phyloP scores from a whole-genome alignment of 2,329 filamentous ascomycete genomes.

The Aschersonia sp. region DNA sequence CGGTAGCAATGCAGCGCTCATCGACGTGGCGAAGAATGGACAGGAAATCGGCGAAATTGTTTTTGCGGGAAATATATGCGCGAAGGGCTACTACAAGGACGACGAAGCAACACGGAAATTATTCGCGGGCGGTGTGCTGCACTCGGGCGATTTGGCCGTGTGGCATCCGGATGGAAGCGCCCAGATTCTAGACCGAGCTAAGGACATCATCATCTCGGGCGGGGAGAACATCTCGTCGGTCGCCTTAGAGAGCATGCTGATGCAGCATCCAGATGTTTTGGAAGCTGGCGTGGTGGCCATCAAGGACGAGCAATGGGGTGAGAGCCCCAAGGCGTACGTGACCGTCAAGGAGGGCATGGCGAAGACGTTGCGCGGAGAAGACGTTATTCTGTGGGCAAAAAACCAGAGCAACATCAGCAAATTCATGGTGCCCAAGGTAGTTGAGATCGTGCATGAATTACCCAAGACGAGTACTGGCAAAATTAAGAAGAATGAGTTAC shows the following conservation, averaged over 20 bases:
- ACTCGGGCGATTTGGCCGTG: conserved; percentile 85
- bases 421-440: conserved; percentile 70
- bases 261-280: conserved; percentile 74
- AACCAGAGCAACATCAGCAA: conserved; percentile 65
- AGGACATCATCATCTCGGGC: conserved; percentile 96
- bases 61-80: conserved; percentile 83
- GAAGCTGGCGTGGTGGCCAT: conserved; percentile 87
- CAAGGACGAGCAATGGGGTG: conserved; percentile 82
- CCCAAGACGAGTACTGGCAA: conserved; percentile 98
- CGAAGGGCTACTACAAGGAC: conserved; percentile 86
- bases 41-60: conserved; percentile 47
- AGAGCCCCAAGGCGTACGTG: conserved; percentile 86
- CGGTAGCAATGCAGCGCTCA: conserved; percentile 20
- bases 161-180: conserved; percentile 84
- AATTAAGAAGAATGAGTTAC: conserved; percentile 83
- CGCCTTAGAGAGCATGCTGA: conserved; percentile 78
- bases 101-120: conserved; percentile 70
- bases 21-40: conserved; percentile 33
- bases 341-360: conserved; percentile 55
- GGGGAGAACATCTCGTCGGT: conserved; percentile 96
- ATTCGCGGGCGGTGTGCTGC: conserved; percentile 73
- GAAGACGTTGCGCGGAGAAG: conserved; percentile 27
- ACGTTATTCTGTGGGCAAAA: conserved; percentile 78
- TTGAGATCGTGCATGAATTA: conserved; percentile 70
- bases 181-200: conserved; percentile 85